These are phyloP conservation scores for Linnemannia zychae DNA, from an alignment of 192 early-diverging fungal species.

Conservation along the genomic window DNA sequence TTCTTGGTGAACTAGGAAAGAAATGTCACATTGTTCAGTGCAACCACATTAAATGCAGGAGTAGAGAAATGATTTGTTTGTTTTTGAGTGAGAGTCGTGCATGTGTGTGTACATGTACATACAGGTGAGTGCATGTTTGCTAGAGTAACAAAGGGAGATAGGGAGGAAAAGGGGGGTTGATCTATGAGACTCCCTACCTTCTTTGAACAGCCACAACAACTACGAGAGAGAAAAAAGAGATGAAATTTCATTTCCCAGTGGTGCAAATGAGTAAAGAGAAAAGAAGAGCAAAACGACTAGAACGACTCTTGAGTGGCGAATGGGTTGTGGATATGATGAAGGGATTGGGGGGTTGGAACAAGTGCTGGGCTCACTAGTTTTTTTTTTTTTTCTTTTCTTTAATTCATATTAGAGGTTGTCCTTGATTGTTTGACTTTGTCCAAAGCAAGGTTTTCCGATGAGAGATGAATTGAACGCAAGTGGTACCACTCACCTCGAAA, in stretches of 20 bases:
- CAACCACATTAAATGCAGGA: no score
- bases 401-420: not conserved
- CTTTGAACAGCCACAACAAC: not conserved
- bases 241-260: conserved; percentile 3
- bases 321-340: not conserved
- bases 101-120: no score
- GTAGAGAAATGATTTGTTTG: no score
- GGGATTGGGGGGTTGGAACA: not conserved
- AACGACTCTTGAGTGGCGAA: not conserved
- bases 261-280: not conserved
- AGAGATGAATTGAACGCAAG: not conserved
- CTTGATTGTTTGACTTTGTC: not conserved
- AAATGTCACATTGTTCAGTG: no score
- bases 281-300: not conserved
- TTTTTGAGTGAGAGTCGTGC: no score
- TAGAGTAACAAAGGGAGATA: no score
- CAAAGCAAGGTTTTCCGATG: not conserved
- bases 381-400: not conserved
- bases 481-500: not conserved
- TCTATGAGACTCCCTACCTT: not conserved
- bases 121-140: no score
- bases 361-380: not conserved
- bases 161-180: not conserved
- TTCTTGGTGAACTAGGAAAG: no score
- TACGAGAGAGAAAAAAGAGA: not conserved